Evolutionary conservation across 305 asterid genomes (phyloP).

Genomic region (Fraxinus baroniana): DNA sequence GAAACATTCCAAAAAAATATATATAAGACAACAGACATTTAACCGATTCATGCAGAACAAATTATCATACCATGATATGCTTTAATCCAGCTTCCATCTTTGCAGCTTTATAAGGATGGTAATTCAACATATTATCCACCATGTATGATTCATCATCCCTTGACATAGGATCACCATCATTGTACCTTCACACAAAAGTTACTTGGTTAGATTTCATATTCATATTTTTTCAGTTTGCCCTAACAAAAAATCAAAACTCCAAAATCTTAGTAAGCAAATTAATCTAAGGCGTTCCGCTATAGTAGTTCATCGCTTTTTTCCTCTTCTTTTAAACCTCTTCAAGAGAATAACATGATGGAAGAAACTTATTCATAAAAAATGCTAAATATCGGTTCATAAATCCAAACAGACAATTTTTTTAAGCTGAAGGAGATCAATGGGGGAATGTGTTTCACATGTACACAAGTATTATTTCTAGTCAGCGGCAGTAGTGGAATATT

Average conservation of each 20-base stretch:
- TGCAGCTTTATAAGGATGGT: no score
- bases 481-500: not conserved
- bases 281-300: not conserved
- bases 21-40: no score
- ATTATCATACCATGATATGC: no score
- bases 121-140: no score
- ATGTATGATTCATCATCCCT: not conserved
- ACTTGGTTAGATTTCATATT: not conserved
- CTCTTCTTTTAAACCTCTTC: not conserved
- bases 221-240: not conserved
- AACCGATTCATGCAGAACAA: no score
- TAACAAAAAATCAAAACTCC: not conserved
- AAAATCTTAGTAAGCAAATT: conserved; percentile 9
- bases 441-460: not conserved
- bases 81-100: no score
- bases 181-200: conserved; percentile 57
- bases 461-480: not conserved
- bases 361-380: not conserved
- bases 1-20: no score
- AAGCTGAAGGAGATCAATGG: not conserved
- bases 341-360: conserved; percentile 7
- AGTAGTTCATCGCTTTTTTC: not conserved
- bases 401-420: not conserved
- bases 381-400: not conserved
- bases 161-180: conserved; percentile 77